These are phyloP conservation scores for Mycena indigotica DNA, from an alignment of 768 basidiomycete genomes.

Conservation along the genomic window DNA sequence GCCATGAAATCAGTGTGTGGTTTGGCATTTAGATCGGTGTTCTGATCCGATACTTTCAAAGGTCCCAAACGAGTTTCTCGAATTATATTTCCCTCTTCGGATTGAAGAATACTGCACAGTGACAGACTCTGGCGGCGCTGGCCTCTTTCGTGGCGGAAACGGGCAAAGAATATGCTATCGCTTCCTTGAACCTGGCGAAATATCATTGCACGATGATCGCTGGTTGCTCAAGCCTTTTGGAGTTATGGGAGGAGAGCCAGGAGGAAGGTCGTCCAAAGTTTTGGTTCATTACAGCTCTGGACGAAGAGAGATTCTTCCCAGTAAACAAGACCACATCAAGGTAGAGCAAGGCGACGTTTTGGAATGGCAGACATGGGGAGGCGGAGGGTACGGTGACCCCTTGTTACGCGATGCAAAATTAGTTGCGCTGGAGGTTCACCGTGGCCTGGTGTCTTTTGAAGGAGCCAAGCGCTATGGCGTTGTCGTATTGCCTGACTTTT, in stretches of 20 bases:
- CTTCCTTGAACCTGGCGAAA: slow-evolving; percentile 20
- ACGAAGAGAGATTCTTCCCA: slow-evolving; percentile 13
- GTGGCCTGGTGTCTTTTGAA: slow-evolving; percentile 12
- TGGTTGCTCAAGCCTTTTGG: slow-evolving; percentile 26
- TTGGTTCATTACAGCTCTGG: slow-evolving; percentile 13
- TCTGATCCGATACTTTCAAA: background rate
- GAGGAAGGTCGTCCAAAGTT: slow-evolving; percentile 17
- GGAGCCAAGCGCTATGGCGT: slow-evolving; percentile 21
- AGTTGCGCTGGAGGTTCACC: slow-evolving; percentile 19
- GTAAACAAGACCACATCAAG: slow-evolving; percentile 20
- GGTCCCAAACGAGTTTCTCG: slow-evolving; percentile 11
- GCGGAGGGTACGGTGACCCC: slow-evolving; percentile 21
- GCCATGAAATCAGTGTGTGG: slow-evolving; percentile 23
- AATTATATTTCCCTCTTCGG: slow-evolving; percentile 20
- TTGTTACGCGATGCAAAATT: slow-evolving; percentile 19
- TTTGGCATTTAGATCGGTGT: background rate
- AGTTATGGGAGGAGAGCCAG: slow-evolving; percentile 22
- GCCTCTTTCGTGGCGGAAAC: slow-evolving; percentile 21
- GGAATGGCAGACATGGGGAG: slow-evolving; percentile 26
- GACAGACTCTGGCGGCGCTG: slow-evolving; percentile 22
- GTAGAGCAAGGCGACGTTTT: slow-evolving; percentile 20
- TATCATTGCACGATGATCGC: slow-evolving; percentile 25
- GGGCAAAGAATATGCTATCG: slow-evolving; percentile 20
- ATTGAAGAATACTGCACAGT: slow-evolving; percentile 23
- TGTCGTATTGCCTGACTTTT: slow-evolving; percentile 10